phyloP scores from a whole-genome alignment of 805 yeast genomes.

The Hanseniaspora guilliermondii region DNA sequence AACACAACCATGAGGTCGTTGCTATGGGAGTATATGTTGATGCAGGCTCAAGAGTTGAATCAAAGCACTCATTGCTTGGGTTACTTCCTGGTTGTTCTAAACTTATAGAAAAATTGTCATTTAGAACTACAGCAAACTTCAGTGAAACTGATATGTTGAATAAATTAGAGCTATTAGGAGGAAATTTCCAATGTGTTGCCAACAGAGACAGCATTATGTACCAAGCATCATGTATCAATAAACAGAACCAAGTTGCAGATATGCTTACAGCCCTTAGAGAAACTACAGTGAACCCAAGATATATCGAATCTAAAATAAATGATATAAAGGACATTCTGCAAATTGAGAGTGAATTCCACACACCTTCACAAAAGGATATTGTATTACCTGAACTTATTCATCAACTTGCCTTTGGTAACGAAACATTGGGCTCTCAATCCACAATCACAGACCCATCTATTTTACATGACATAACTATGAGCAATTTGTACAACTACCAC shows the following conservation, averaged over 20 bases:
- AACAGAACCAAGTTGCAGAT: conserved; percentile 46
- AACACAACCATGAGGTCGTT: conserved; percentile 51
- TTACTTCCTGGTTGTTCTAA: conserved; percentile 67
- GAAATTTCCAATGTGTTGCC: conserved; percentile 85
- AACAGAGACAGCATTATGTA: conserved; percentile 85
- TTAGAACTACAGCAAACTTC: conserved; percentile 49
- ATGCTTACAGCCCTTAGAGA: conserved; percentile 70
- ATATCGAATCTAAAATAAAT: conserved; percentile 55
- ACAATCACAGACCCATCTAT: conserved; percentile 29
- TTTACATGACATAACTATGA: background rate
- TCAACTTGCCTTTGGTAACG: conserved; percentile 57
- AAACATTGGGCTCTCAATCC: conserved; percentile 76
- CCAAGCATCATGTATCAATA: conserved; percentile 87
- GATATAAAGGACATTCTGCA: conserved; percentile 68
- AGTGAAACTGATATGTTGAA: conserved; percentile 59
- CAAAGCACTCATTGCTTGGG: conserved; percentile 22
- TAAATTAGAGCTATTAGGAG: conserved; percentile 69
- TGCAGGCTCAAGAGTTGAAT: conserved; percentile 83
- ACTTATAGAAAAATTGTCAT: conserved; percentile 74
- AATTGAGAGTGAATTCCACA: background rate
- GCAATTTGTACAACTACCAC: conserved; percentile 23
- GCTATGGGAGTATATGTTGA: conserved; percentile 81
- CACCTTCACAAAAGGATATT: conserved; percentile 46
- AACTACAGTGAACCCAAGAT: conserved; percentile 59
- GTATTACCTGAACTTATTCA: conserved; percentile 85